Conservation (phyloP, 495 filamentous ascomycete genomes). For the Aspergillus carlsbadensis region DNA sequence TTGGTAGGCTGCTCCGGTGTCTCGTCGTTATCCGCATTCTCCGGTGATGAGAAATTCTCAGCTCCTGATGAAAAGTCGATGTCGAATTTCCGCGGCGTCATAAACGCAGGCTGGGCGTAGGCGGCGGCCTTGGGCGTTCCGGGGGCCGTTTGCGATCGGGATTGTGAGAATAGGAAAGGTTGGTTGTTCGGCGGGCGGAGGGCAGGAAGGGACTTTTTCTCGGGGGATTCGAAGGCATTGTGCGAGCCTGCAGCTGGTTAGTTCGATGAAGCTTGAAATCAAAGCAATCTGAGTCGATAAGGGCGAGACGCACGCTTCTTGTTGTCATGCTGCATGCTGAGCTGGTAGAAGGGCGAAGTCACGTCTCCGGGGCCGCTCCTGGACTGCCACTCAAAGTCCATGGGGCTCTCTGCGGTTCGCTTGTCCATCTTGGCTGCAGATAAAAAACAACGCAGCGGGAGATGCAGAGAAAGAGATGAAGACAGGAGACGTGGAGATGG, state of each 20-base stretch:
- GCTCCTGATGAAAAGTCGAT: constrained; percentile 73
- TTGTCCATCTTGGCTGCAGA: constrained; percentile 33
- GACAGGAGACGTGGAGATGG: too few species aligned
- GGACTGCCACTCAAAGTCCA: constrained; percentile 68
- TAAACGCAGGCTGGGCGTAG: constrained; percentile 72
- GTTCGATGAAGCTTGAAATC: background rate
- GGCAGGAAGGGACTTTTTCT: constrained; percentile 44
- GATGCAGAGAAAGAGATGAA: too few species aligned
- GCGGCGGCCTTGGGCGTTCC: constrained; percentile 33
- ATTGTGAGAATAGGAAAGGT: constrained; percentile 43
- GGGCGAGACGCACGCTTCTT: constrained; percentile 49
- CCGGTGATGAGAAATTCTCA: constrained; percentile 76
- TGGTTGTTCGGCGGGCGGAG: constrained; percentile 51
- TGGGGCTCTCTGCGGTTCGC: constrained; percentile 58
- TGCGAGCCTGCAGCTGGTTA: constrained; percentile 42
- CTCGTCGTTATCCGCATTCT: constrained; percentile 66
- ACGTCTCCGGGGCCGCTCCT: constrained; percentile 54
- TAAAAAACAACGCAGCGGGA: background rate
- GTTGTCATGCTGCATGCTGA: constrained; percentile 43
- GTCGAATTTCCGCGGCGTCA: constrained; percentile 73
- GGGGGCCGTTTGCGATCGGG: constrained; percentile 27
- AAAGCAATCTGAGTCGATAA: background rate
- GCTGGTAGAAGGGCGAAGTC: constrained; percentile 58
- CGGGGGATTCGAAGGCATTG: constrained; percentile 51
- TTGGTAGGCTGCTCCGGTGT: constrained; percentile 60